Percentiles rank a stretch among this genome's conserved stretches.
phyloP scores from a whole-genome alignment of 192 early-diverging fungal genomes.

The Neocallimastix lanati region DNA sequence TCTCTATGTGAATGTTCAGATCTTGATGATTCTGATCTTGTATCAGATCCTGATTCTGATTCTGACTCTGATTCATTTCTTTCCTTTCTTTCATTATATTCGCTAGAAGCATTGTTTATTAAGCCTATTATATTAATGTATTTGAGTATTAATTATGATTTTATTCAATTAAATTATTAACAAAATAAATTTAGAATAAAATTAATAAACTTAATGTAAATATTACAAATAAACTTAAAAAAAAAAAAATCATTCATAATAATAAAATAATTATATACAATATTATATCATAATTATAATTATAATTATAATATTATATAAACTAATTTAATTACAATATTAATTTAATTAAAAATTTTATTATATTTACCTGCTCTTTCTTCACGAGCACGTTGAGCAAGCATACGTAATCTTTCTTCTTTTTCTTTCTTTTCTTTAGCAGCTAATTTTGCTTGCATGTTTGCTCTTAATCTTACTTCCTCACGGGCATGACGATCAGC shows the following conservation, averaged over 20 bases:
- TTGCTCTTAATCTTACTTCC: slow-evolving; percentile 75
- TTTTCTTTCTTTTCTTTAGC: slow-evolving; percentile 86
- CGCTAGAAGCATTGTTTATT: not conserved
- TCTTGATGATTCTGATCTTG: slow-evolving; percentile 6
- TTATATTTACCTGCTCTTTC: slow-evolving; percentile 39
- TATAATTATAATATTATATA: no score
- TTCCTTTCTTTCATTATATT: not conserved
- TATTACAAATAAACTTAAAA: no score
- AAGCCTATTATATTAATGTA: not conserved
- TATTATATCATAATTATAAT: no score
- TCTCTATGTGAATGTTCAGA: slow-evolving; percentile 6
- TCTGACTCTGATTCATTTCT: not conserved
- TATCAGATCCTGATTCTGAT: slow-evolving; percentile 8
- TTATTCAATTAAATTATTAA: no score
- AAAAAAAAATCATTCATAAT: no score
- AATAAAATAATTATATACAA: no score
- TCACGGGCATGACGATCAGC: slow-evolving; percentile 86
- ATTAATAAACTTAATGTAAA: no score
- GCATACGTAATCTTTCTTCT: slow-evolving; percentile 67
- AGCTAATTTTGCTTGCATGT: slow-evolving; percentile 80
- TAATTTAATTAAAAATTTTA: no score
- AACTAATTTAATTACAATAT: no score
- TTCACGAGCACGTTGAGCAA: slow-evolving; percentile 90
- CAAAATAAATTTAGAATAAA: no score
- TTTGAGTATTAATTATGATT: no score